phyloP scores from a whole-genome alignment of 192 early-diverging fungal genomes.

The Podila clonocystis region DNA sequence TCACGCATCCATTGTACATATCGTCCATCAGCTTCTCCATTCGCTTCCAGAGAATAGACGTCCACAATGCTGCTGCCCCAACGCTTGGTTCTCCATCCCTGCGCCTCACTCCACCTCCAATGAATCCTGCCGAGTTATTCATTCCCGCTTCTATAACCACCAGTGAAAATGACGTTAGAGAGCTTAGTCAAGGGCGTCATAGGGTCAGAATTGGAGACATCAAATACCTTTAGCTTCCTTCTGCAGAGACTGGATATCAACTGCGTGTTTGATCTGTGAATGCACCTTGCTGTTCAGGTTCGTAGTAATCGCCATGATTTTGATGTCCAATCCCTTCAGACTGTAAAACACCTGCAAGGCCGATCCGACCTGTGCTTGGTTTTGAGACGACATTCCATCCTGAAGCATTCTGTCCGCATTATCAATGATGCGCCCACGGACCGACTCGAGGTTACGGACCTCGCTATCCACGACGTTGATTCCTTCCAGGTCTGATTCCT shows the following conservation, averaged over 20 bases:
- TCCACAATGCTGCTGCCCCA: conserved; percentile 54
- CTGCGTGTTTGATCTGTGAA: conserved; percentile 55
- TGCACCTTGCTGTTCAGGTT: conserved; percentile 51
- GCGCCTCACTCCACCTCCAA: conserved; percentile 53
- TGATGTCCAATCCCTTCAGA: conserved; percentile 56
- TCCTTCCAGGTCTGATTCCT: conserved; percentile 70
- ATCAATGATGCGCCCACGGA: conserved; percentile 53
- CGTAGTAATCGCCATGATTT: conserved; percentile 47
- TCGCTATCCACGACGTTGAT: conserved; percentile 72
- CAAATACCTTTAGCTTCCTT: conserved; percentile 59
- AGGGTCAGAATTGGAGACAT: too few species aligned
- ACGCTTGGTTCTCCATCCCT: conserved; percentile 61
- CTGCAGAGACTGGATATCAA: conserved; percentile 60
- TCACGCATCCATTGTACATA: conserved; percentile 62
- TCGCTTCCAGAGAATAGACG: conserved; percentile 59
- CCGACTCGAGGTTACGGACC: conserved; percentile 54
- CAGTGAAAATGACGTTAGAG: not conserved
- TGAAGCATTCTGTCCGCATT: conserved; percentile 61
- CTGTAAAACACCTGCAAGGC: conserved; percentile 66
- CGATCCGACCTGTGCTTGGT: conserved; percentile 60
- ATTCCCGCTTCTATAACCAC: conserved; percentile 37
- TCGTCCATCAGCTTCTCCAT: conserved; percentile 63
- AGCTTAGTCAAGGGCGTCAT: too few species aligned
- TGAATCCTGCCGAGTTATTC: conserved; percentile 30
- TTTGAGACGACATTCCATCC: conserved; percentile 57